Evolutionary conservation across 1,139 yeast genomes (phyloP).

Genomic region (Saccharomyces hybrid): DNA sequence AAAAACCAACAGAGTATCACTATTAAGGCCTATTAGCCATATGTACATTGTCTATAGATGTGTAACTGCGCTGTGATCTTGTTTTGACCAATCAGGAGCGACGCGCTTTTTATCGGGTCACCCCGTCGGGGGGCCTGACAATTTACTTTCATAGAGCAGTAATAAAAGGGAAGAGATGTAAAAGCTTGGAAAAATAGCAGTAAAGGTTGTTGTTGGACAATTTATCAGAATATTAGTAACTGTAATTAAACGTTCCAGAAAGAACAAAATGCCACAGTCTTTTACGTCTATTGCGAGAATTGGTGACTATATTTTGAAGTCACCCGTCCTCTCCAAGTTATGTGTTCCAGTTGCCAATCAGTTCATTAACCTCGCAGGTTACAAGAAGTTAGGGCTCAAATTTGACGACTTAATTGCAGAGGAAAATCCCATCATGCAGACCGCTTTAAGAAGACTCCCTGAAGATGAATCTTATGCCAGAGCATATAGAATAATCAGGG

Average conservation of each 20-base stretch:
- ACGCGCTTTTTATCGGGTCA: background rate
- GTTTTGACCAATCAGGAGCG: constrained; percentile 5
- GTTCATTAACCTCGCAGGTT: constrained; percentile 71
- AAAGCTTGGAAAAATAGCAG: background rate
- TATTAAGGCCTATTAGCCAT: constrained; percentile 25
- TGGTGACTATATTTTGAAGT: constrained; percentile 72
- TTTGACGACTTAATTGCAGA: constrained; percentile 82
- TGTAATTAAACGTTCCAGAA: background rate
- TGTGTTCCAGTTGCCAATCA: constrained; percentile 73
- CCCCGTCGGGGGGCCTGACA: background rate
- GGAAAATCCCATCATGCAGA: constrained; percentile 81
- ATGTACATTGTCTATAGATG: background rate
- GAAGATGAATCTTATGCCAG: constrained; percentile 79
- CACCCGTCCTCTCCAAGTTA: constrained; percentile 69
- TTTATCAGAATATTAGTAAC: background rate
- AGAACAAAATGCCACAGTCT: constrained; percentile 36
- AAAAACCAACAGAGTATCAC: constrained; percentile 40
- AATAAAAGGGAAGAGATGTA: background rate
- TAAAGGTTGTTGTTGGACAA: background rate
- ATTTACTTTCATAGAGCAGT: background rate
- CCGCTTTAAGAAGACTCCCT: constrained; percentile 83
- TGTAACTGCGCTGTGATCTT: background rate
- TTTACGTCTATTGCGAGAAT: constrained; percentile 76
- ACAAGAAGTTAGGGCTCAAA: constrained; percentile 88
- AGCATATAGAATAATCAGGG: constrained; percentile 84